Evolutionary conservation across 352 stramenopile species (phyloP).

Genomic region (Phytophthora foliorum): DNA sequence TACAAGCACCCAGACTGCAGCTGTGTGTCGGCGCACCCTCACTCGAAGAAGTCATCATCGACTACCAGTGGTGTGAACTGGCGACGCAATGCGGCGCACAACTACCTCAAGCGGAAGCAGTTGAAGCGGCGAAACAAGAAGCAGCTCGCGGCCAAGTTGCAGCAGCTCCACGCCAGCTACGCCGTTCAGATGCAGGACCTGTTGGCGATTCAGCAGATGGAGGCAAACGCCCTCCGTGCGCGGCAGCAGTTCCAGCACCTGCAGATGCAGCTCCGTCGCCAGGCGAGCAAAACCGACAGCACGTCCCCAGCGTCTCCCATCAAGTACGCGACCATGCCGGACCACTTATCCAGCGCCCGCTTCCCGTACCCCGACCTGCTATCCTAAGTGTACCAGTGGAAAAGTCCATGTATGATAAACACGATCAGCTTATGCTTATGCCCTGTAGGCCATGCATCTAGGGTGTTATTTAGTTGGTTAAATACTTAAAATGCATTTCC

Average conservation of each 20-base stretch:
- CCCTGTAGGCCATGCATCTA: too few relatives aligned
- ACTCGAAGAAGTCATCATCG: conserved; percentile 38
- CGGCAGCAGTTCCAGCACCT: conserved; percentile 57
- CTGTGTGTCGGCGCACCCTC: conserved; percentile 33
- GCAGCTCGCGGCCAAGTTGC: conserved; percentile 61
- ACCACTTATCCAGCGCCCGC: conserved; percentile 22
- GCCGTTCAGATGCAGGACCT: conserved; percentile 53
- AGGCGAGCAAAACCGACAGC: conserved; percentile 14
- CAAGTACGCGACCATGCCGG: conserved; percentile 21
- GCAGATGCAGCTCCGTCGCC: conserved; percentile 29
- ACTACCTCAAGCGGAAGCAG: conserved; percentile 75
- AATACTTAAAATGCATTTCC: too few relatives aligned
- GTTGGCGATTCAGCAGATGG: conserved; percentile 55
- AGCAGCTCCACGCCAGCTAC: conserved; percentile 58
- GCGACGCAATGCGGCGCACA: conserved; percentile 54
- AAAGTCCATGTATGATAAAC: conserved; percentile 30
- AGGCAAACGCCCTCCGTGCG: conserved; percentile 57
- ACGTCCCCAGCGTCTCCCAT: conserved; percentile 19
- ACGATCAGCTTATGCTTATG: background rate
- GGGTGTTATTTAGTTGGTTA: too few relatives aligned
- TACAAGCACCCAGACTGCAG: conserved; percentile 58
- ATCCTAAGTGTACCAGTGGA: conserved; percentile 21
- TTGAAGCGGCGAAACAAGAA: conserved; percentile 81
- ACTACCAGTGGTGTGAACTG: conserved; percentile 50
- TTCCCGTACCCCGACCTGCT: conserved; percentile 43